phyloP scores from a whole-genome alignment of 805 yeast species.

The Saturnispora zaruensis region DNA sequence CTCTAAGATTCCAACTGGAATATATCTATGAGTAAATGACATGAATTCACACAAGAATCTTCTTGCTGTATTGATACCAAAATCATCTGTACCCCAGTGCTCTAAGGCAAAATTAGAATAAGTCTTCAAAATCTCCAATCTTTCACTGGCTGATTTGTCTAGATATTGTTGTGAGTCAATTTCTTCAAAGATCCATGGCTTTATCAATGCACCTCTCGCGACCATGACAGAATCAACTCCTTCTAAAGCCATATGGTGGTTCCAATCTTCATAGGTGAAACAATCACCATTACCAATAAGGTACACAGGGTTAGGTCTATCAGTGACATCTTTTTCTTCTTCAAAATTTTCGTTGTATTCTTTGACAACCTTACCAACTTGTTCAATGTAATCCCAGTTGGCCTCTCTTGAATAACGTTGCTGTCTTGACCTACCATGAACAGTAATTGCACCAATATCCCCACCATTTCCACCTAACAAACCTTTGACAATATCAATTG shows the following conservation, averaged over 20 bases:
- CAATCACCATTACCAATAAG: constrained; percentile 95
- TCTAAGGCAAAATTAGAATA: constrained; percentile 78
- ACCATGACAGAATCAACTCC: constrained; percentile 93
- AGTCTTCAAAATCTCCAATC: constrained; percentile 63
- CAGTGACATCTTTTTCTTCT: constrained; percentile 53
- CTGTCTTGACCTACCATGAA: constrained; percentile 95
- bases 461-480: constrained; percentile 53
- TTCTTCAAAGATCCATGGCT: constrained; percentile 99
- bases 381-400: constrained; percentile 82
- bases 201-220: constrained; percentile 94
- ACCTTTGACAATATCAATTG: constrained; percentile 64
- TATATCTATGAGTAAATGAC: constrained; percentile 87
- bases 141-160: constrained; percentile 84
- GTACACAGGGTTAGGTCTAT: constrained; percentile 52
- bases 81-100: constrained; percentile 98
- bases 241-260: constrained; percentile 51
- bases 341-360: constrained; percentile 44
- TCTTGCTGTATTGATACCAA: constrained; percentile 81
- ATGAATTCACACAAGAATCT: constrained; percentile 90
- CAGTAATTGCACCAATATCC: constrained; percentile 81
- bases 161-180: constrained; percentile 80
- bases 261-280: constrained; percentile 82
- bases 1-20: constrained; percentile 90
- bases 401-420: constrained; percentile 90
- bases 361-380: constrained; percentile 62